Evolutionary conservation across 805 yeast species (phyloP).

Genomic region (Hanseniaspora thailandica): DNA sequence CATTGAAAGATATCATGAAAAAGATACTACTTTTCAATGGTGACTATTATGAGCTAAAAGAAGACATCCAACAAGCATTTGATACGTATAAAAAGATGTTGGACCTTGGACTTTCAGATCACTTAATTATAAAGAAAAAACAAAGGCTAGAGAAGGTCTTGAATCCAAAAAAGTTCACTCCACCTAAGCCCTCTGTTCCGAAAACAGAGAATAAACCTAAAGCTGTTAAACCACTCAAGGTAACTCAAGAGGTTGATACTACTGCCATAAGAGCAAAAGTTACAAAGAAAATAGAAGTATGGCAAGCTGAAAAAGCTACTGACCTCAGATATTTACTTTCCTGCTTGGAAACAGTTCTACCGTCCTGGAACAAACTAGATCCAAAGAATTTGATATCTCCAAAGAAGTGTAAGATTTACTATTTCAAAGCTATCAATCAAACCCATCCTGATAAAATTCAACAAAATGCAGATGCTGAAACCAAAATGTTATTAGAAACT

Average conservation of each 20-base stretch:
- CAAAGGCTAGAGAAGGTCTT: conserved; percentile 61
- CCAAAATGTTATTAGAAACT: conserved; percentile 72
- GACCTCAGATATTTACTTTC: conserved; percentile 69
- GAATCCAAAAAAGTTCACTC: conserved; percentile 33
- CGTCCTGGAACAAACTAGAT: conserved; percentile 53
- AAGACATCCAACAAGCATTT: conserved; percentile 54
- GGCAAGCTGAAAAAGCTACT: conserved; percentile 70
- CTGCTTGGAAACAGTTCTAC: conserved; percentile 52
- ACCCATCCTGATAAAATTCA: conserved; percentile 83
- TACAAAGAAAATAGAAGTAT: conserved; percentile 39
- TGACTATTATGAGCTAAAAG: conserved; percentile 73
- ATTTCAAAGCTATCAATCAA: conserved; percentile 80
- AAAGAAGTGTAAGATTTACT: conserved; percentile 73
- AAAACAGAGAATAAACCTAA: conserved; percentile 29
- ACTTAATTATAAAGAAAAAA: conserved; percentile 63
- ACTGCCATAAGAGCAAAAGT: conserved; percentile 54
- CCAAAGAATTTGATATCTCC: conserved; percentile 73
- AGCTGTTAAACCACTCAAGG: conserved; percentile 35
- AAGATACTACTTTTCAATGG: conserved; percentile 63
- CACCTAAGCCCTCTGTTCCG: conserved; percentile 15
- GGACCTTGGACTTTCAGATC: conserved; percentile 53
- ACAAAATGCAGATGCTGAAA: conserved; percentile 46
- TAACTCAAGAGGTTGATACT: conserved; percentile 44
- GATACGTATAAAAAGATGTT: conserved; percentile 50
- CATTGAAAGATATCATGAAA: conserved; percentile 51